A percentile compares a stretch with the other conserved stretches of the same genome.
Evolutionary conservation across 176 grass and related monocot genomes (phyloP).

Genomic region (Oryza punctata): DNA sequence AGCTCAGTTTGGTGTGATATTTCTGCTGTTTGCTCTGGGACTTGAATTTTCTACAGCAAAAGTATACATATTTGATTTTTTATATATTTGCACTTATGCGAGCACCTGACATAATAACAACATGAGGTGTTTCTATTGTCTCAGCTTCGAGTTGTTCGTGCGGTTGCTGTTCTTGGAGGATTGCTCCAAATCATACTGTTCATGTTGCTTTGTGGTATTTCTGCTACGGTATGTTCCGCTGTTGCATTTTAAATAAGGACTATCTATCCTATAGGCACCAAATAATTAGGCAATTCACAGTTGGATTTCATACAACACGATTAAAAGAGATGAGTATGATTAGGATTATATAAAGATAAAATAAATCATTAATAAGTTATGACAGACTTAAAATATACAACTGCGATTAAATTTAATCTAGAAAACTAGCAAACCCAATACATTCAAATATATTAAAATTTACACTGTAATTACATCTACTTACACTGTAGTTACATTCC

Average conservation of each 20-base stretch:
- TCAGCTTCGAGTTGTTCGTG: slow-evolving; percentile 93
- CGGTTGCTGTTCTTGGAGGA: slow-evolving; percentile 94
- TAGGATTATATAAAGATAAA: no score
- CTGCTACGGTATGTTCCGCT: slow-evolving; percentile 71
- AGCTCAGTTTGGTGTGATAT: slow-evolving; percentile 99
- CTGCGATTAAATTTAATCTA: no score
- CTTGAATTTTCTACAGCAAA: slow-evolving; percentile 96
- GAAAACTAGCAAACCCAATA: no score
- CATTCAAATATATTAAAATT: no score
- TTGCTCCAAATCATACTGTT: slow-evolving; percentile 95
- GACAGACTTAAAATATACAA: no score
- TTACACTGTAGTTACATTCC: no score
- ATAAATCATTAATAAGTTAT: no score
- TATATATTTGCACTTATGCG: slow-evolving; percentile 1
- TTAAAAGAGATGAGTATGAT: no score
- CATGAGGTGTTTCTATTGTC: slow-evolving; percentile 36
- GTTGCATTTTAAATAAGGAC: slow-evolving; percentile 25
- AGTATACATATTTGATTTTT: slow-evolving; percentile 48
- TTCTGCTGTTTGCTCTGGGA: slow-evolving; percentile 97
- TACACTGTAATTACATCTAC: no score
- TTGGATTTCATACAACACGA: no score
- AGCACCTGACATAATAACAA: slow-evolving; percentile 29
- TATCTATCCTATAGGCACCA: no score
- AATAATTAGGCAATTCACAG: no score
- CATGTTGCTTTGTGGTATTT: slow-evolving; percentile 98